A percentile compares a stretch with the other conserved stretches of the same genome.
phyloP scores from a whole-genome alignment of 108 stramenopile genomes.

The Licmophora abbreviata region DNA sequence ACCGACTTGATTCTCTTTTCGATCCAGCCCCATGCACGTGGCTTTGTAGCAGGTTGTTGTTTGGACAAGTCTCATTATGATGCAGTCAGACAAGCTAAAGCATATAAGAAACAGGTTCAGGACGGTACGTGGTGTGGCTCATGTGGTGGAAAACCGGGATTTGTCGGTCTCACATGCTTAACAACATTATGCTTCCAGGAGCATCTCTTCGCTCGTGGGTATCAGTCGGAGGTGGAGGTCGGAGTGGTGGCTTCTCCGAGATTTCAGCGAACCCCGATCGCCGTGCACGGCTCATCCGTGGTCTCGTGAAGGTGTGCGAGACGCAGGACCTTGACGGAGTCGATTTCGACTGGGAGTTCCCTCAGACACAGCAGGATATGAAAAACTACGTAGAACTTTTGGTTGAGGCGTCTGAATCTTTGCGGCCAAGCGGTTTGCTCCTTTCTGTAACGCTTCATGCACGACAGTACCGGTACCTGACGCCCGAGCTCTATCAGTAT shows the following conservation, averaged over 20 bases:
- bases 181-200: conserved; percentile 5
- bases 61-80: conserved; percentile 39
- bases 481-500: conserved; percentile 14
- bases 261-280: background rate
- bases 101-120: conserved; percentile 17
- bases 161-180: too few species aligned
- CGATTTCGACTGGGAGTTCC: conserved; percentile 40
- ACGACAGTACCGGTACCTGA: conserved; percentile 9
- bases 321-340: conserved; percentile 31
- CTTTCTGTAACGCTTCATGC: conserved; percentile 6
- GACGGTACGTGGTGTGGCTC: background rate
- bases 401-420: conserved; percentile 9
- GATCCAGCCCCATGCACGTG: conserved; percentile 25
- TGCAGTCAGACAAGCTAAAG: conserved; percentile 29
- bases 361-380: conserved; percentile 23
- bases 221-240: conserved; percentile 33
- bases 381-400: conserved; percentile 24
- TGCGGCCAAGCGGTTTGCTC: background rate
- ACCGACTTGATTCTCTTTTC: conserved; percentile 70
- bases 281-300: conserved; percentile 11
- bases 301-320: conserved; percentile 7
- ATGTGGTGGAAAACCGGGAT: background rate
- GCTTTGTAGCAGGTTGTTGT: conserved; percentile 29
- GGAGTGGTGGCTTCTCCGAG: conserved; percentile 12
- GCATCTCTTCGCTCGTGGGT: conserved; percentile 23